phyloP scores from a whole-genome alignment of 306 rosid species.

The Glycine latifolia region DNA sequence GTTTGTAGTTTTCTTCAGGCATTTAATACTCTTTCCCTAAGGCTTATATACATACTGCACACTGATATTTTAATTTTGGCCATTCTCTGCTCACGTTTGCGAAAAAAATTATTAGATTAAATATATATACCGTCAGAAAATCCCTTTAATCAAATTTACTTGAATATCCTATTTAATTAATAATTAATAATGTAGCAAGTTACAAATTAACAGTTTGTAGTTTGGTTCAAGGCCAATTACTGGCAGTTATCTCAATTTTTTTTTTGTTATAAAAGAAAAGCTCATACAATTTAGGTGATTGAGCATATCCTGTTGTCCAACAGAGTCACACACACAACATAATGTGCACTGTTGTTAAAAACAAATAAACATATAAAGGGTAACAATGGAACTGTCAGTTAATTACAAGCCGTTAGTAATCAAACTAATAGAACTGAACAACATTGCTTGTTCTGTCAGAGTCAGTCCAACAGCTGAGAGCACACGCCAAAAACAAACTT shows the following conservation, averaged over 20 bases:
- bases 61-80: no score
- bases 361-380: slow-evolving; percentile 6
- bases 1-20: no score
- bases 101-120: no score
- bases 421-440: slow-evolving; percentile 56
- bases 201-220: neutral
- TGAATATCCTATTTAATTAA: neutral
- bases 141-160: no score
- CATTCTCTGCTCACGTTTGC: no score
- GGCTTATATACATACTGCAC: no score
- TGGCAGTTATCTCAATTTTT: neutral
- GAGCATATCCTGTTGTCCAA: neutral
- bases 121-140: no score
- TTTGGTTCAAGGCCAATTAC: no score
- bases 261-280: no score
- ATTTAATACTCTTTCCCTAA: no score
- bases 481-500: slow-evolving; percentile 68
- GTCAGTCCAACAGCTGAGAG: slow-evolving; percentile 76
- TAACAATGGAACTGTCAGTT: slow-evolving; percentile 36
- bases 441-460: slow-evolving; percentile 60
- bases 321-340: neutral
- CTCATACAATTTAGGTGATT: neutral
- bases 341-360: neutral
- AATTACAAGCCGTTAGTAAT: slow-evolving; percentile 72
- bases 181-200: neutral